Percentiles rank a stretch among this genome's conserved stretches.
These are phyloP conservation scores for Cladobotryum protrusum DNA, from an alignment of 2,329 filamentous ascomycete genomes.

Conservation along the genomic window DNA sequence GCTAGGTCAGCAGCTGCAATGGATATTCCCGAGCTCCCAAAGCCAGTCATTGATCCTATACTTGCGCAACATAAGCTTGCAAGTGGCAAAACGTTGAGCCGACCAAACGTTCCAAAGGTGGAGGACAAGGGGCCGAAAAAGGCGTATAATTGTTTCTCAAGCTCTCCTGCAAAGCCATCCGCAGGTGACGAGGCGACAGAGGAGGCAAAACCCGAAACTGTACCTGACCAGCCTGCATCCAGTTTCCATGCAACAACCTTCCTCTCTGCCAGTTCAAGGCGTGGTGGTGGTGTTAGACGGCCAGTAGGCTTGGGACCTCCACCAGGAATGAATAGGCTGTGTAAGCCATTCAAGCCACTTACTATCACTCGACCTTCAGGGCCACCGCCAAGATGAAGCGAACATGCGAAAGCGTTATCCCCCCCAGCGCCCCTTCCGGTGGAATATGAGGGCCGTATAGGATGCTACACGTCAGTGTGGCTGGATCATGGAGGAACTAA, in stretches of 20 bases:
- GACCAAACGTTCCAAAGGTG: slow-evolving; percentile 24
- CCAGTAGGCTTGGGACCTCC: slow-evolving; percentile 40
- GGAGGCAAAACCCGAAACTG: slow-evolving; percentile 20
- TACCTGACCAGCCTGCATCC: slow-evolving; percentile 29
- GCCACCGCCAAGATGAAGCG: slow-evolving; percentile 5
- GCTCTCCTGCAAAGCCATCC: slow-evolving; percentile 41
- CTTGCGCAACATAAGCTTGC: slow-evolving; percentile 37
- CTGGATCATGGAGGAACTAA: neutral
- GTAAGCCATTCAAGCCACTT: slow-evolving; percentile 52
- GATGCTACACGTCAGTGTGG: no score
- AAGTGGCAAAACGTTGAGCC: slow-evolving; percentile 28
- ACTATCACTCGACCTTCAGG: slow-evolving; percentile 41
- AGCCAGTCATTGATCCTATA: slow-evolving; percentile 23
- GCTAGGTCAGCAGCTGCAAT: slow-evolving; percentile 9
- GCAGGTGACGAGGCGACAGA: slow-evolving; percentile 18
- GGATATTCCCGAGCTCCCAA: slow-evolving; percentile 7
- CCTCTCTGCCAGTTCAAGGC: slow-evolving; percentile 27
- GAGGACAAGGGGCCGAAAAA: slow-evolving; percentile 29
- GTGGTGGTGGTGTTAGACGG: slow-evolving; percentile 35
- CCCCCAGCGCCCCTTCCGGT: no score
- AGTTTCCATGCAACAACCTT: slow-evolving; percentile 50
- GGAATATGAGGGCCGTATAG: no score
- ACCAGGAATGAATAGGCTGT: slow-evolving; percentile 43
- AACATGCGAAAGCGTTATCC: neutral
- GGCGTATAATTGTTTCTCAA: slow-evolving; percentile 53